Percentiles rank a stretch among this genome's conserved stretches.
Evolutionary conservation across 345 rosid genomes (phyloP).

Genomic region (Populus ilicifolia): DNA sequence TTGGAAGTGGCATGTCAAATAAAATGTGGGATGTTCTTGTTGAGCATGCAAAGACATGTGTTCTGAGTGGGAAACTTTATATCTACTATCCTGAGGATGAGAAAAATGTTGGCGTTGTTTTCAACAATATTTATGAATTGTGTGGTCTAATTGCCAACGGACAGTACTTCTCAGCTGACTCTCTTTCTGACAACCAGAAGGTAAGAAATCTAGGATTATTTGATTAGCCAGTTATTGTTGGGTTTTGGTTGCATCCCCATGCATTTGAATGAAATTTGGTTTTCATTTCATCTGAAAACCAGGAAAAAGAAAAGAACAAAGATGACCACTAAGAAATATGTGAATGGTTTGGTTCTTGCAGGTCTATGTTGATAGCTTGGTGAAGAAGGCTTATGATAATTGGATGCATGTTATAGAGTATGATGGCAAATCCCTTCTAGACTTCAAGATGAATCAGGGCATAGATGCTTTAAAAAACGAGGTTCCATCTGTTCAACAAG

Average conservation of each 20-base stretch:
- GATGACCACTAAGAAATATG: background rate
- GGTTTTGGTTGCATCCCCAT: background rate
- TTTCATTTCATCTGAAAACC: slow-evolving; percentile 40
- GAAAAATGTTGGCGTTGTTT: slow-evolving; percentile 60
- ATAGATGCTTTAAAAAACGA: slow-evolving; percentile 6
- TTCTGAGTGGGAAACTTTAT: slow-evolving; percentile 68
- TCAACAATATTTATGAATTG: slow-evolving; percentile 74
- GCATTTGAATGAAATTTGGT: background rate
- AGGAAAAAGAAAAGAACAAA: slow-evolving; percentile 45
- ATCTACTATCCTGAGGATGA: slow-evolving; percentile 73
- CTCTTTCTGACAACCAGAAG: slow-evolving; percentile 86
- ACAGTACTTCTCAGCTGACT: slow-evolving; percentile 57
- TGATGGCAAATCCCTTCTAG: slow-evolving; percentile 22
- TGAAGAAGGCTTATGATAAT: slow-evolving; percentile 27
- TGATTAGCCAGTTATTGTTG: background rate
- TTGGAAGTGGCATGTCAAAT: slow-evolving; percentile 99
- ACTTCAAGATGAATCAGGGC: slow-evolving; percentile 18
- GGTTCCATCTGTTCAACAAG: slow-evolving; percentile 12
- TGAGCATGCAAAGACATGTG: slow-evolving; percentile 94
- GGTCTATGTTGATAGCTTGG: slow-evolving; percentile 27
- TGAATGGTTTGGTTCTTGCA: background rate
- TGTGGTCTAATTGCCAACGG: slow-evolving; percentile 74
- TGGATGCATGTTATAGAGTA: slow-evolving; percentile 33
- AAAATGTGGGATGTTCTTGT: slow-evolving; percentile 97
- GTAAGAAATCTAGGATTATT: slow-evolving; percentile 28